Base-by-base conservation (phyloP, 345 rosid genomes). In the Camelina laxa region DNA sequence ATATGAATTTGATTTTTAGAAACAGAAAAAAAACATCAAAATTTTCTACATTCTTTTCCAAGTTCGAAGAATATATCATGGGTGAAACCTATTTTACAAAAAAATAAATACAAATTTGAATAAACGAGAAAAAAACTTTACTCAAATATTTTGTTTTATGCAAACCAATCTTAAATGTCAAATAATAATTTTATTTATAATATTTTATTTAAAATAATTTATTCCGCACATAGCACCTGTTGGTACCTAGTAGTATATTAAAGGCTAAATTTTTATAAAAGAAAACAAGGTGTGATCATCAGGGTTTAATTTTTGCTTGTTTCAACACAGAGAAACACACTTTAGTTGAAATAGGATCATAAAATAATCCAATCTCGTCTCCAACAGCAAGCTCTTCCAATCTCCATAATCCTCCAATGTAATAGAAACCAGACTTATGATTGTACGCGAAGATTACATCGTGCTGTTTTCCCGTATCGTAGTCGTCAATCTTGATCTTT, bases 311-410 rank as follows among this genome's bases (percentile, higher is more conserved):
- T 6, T 50, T 60, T 49, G 62, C 54, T 62, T 51, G 61, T 50
- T 72, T 61, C 61, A 72, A 50, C 48, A 60, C 67, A 21, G 75
- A 60, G 50, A 70, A 48, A 21, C 67, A 70, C 75, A 60, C 2
- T 3, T 71, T 71, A 14, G 36, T 60, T 21, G 75, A 36, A 36
- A 60, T 60, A 14, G 39, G 49, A 71, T 60, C 67, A 17, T 60
- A 71, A 62, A 71, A 71, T 0, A 60, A 49, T 36, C 75, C 75
- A 10, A 60, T 39, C 16, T 72, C 68, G 41, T 61, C 69, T 61
- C 75, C 69, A 61, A 39, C 61, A 61, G 20, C 20, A 61, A 72
- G 60, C 12, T 61, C 33, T 44, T 16, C 20, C 55, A 73, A 1
- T 15, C 55, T 73, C 76, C n/a, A 2, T 63, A 53, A 27, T 7